These are phyloP conservation scores for Ambrosia trifida DNA, from an alignment of 129 eudicot genomes.

Conservation along the genomic window DNA sequence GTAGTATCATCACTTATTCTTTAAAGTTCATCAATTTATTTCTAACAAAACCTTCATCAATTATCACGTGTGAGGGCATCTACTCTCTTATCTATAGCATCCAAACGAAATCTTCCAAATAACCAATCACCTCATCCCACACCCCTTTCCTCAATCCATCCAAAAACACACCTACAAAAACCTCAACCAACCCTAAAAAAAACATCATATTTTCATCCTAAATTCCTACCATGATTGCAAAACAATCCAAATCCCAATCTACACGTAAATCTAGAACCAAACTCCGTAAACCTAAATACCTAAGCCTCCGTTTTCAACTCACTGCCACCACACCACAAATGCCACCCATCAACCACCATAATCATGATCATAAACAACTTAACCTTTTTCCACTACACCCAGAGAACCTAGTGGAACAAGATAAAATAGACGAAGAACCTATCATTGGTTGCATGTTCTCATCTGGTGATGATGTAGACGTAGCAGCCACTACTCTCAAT, in stretches of 20 bases:
- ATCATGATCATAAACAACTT: slow-evolving; percentile 28
- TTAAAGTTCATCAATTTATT: too few species aligned
- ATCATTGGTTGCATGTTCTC: slow-evolving; percentile 55
- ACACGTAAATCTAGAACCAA: slow-evolving; percentile 40
- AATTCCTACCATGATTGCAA: slow-evolving; percentile 21
- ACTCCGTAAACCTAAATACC: slow-evolving; percentile 54
- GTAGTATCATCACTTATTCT: too few species aligned
- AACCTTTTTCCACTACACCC: slow-evolving; percentile 68
- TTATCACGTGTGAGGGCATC: background rate
- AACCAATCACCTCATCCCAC: slow-evolving; percentile 52
- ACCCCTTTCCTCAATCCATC: slow-evolving; percentile 22
- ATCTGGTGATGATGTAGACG: slow-evolving; percentile 49
- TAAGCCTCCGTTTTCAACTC: slow-evolving; percentile 53
- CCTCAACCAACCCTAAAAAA: slow-evolving; percentile 10
- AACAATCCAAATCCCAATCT: background rate
- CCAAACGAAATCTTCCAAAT: slow-evolving; percentile 44
- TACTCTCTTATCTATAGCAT: slow-evolving; percentile 34
- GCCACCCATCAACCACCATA: slow-evolving; percentile 18
- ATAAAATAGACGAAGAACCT: slow-evolving; percentile 40
- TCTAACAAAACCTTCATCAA: too few species aligned
- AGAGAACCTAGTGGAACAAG: slow-evolving; percentile 48
- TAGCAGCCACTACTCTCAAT: slow-evolving; percentile 61
- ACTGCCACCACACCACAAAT: slow-evolving; percentile 40
- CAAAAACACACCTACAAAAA: slow-evolving; percentile 20
- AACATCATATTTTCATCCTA: background rate